A percentile compares a stretch with the other conserved stretches of the same genome.
phyloP scores from a whole-genome alignment of 116 monocot species.

The Papilionanthe hybrid region DNA sequence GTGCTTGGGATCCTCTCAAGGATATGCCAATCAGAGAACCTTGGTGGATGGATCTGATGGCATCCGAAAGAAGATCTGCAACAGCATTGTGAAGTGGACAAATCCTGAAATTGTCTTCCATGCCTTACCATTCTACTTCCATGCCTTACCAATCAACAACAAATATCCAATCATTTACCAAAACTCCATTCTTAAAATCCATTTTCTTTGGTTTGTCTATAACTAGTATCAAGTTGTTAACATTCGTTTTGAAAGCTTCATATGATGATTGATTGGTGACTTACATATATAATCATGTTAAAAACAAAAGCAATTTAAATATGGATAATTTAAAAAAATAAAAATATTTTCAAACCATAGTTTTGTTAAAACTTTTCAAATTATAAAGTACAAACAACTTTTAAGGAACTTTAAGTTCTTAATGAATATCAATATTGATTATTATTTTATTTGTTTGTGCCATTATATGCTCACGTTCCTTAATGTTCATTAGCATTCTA shows the following conservation, averaged over 20 bases:
- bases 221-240: background rate
- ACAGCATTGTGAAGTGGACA: conserved; percentile 26
- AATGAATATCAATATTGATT: too few relatives aligned
- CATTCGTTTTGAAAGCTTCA: background rate
- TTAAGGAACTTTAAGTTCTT: too few relatives aligned
- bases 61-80: conserved; percentile 5
- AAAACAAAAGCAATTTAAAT: too few relatives aligned
- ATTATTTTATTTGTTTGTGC: too few relatives aligned
- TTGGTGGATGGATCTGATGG: conserved; percentile 18
- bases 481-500: too few relatives aligned
- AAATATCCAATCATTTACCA: background rate
- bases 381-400: too few relatives aligned
- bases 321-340: too few relatives aligned
- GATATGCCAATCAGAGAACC: conserved; percentile 73
- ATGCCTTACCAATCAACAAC: background rate
- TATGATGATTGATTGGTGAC: conserved; percentile 6
- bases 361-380: too few relatives aligned
- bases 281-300: background rate
- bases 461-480: too few relatives aligned
- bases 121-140: conserved; percentile 66
- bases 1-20: conserved; percentile 93
- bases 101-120: conserved; percentile 50
- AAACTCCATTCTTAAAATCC: background rate
- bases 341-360: too few relatives aligned
- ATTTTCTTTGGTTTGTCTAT: conserved; percentile 4